Evolutionary conservation across 768 basidiomycete species (phyloP).

Genomic region (Neoboletus subvelutipes): DNA sequence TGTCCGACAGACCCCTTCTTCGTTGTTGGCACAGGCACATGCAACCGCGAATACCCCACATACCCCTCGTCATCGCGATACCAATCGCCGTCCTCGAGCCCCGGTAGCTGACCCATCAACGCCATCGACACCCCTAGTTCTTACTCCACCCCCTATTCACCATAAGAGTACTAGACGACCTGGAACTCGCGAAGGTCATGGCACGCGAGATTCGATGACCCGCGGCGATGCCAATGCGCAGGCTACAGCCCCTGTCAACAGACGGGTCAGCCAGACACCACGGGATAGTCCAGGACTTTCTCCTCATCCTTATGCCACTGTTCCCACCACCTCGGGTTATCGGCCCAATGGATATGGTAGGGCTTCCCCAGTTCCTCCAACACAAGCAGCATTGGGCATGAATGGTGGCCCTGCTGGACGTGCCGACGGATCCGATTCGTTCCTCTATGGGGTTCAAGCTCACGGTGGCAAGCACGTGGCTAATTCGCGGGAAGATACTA

Average conservation of each 20-base stretch:
- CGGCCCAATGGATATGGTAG: constrained; percentile 56
- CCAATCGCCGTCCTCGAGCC: constrained; percentile 48
- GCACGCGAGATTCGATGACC: constrained; percentile 46
- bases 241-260: constrained; percentile 61
- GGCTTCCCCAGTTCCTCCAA: constrained; percentile 45
- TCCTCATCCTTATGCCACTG: constrained; percentile 72
- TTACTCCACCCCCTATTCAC: constrained; percentile 65
- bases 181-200: constrained; percentile 45
- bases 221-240: constrained; percentile 58
- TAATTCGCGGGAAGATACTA: constrained; percentile 53
- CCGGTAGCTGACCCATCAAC: constrained; percentile 56
- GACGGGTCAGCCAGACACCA: constrained; percentile 67
- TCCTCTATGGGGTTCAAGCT: constrained; percentile 56
- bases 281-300: constrained; percentile 48
- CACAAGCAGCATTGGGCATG: constrained; percentile 36
- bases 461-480: constrained; percentile 50
- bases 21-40: constrained; percentile 49
- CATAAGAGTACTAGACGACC: constrained; percentile 57
- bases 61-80: constrained; percentile 52
- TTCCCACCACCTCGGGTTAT: constrained; percentile 57
- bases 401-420: constrained; percentile 43
- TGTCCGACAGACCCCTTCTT: constrained; percentile 40
- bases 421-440: constrained; percentile 63
- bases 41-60: constrained; percentile 57
- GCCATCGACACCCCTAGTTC: constrained; percentile 57